Conservation (phyloP, 1,284 basidiomycete genomes). For the Exsudoporus floridanus region DNA sequence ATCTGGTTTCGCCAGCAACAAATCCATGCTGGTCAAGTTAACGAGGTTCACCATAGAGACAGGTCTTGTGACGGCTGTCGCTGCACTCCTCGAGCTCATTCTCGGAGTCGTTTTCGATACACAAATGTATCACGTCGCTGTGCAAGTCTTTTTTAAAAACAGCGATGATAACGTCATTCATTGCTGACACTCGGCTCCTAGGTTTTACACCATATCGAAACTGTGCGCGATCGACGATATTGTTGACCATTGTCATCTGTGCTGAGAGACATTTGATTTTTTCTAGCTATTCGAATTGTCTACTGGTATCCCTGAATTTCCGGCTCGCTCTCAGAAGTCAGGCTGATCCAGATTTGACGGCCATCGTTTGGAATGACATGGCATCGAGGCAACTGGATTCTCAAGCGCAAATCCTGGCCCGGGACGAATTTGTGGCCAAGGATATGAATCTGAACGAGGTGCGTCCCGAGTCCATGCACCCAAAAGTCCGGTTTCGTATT, state of each 20-base stretch:
- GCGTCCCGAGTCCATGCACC: not conserved
- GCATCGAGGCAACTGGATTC: not conserved
- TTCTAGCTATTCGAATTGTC: conserved; percentile 12
- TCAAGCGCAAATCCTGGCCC: not conserved
- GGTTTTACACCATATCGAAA: conserved; percentile 26
- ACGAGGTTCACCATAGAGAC: conserved; percentile 29
- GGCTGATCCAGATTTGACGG: not conserved
- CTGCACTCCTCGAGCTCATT: conserved; percentile 21
- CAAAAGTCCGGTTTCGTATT: too few relatives aligned
- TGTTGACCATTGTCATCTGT: not conserved
- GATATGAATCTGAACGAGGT: not conserved
- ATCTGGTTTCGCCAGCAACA: not conserved
- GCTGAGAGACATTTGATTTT: too few relatives aligned
- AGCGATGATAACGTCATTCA: too few relatives aligned
- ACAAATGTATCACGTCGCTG: conserved; percentile 13
- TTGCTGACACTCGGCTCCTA: not conserved
- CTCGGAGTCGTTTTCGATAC: not conserved
- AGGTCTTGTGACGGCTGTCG: conserved; percentile 22
- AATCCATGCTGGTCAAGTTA: conserved; percentile 11
- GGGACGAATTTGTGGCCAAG: not conserved
- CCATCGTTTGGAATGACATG: conserved; percentile 11
- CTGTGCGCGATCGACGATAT: conserved; percentile 16
- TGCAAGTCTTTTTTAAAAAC: too few relatives aligned
- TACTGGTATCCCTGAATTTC: conserved; percentile 24
- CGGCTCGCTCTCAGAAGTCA: conserved; percentile 15